Base-by-base conservation (phyloP, 495 filamentous ascomycete species). In the Paragyromitra xinjiangensis region DNA sequence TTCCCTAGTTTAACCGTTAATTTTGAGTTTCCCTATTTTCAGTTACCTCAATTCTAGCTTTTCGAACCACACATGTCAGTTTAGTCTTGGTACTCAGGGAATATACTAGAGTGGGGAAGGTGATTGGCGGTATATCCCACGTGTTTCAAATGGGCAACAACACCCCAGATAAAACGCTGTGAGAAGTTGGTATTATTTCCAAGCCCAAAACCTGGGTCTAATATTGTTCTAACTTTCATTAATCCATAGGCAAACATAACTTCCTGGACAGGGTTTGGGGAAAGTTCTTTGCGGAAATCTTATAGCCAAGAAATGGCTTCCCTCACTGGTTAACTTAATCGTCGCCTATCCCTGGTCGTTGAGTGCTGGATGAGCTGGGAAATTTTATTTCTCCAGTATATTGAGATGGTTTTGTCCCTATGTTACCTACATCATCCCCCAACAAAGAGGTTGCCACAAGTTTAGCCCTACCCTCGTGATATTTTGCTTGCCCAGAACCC, bases 401-500 rank as follows among this genome's bases (percentile, higher is more conserved):
- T 34, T 34, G 29, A 34, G 29, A 34, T 34, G 3, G 3, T 34
- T 34, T 19, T 37, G 14, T 62, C 58, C 0, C 44, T 26, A 69
- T 56, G 53, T 4, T 24, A 3, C 50, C 8, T 53, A 37, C 16
- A 24, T 11, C 39, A 61, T 37, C 64, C 39, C 4, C 19, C 29
- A 39, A 64, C 34, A 65, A 48, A 65, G 42, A 12, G 44, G 44
- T 6, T 34, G 8, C 19, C 40, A 22, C 12, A 61, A 50, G 14
- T n/a, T 39, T 16, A 39, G 14, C 42, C 55, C 56, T 63, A 42
- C 24, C 68, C 55, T 61, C 68, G 42, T 63, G 9, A 51, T 71
- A 34, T 11, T 48, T 34, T 61, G 42, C 45, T 71, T 63, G 29
- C 55, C 68, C 40, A n/a, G 14, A 39, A 39, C 40, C 29, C 29